These are phyloP conservation scores for Neoconidiobolus thromboides DNA, from an alignment of 371 early-diverging fungal genomes.

Conservation along the genomic window DNA sequence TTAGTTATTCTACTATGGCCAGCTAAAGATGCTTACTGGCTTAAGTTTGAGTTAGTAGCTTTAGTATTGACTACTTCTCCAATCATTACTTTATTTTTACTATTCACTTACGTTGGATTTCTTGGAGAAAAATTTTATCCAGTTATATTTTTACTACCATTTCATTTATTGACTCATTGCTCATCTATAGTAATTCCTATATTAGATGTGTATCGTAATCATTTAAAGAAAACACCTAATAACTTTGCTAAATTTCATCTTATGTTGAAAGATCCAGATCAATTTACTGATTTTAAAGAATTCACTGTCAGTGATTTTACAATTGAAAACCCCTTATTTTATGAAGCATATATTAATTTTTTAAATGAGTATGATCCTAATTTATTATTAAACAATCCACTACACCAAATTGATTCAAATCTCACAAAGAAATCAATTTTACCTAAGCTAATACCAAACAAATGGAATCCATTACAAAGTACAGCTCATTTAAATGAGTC, in stretches of 20 bases:
- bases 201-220: not conserved
- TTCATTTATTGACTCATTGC: not conserved
- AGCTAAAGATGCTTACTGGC: not conserved
- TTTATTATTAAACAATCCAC: not conserved
- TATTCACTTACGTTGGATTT: not conserved
- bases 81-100: not conserved
- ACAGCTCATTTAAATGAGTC: too few relatives aligned
- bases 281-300: not conserved
- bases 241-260: not conserved
- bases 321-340: not conserved
- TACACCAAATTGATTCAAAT: not conserved
- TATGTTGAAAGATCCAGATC: not conserved
- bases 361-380: not conserved
- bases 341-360: not conserved
- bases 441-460: too few relatives aligned
- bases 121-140: not conserved
- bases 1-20: not conserved
- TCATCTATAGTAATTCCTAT: not conserved
- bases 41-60: not conserved
- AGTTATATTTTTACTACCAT: not conserved
- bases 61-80: not conserved
- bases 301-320: constrained; percentile 2
- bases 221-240: not conserved
- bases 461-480: too few relatives aligned
- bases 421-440: not conserved